Base-by-base conservation (phyloP, 1,284 basidiomycete species). In the Rhodotorula mucilaginosa region DNA sequence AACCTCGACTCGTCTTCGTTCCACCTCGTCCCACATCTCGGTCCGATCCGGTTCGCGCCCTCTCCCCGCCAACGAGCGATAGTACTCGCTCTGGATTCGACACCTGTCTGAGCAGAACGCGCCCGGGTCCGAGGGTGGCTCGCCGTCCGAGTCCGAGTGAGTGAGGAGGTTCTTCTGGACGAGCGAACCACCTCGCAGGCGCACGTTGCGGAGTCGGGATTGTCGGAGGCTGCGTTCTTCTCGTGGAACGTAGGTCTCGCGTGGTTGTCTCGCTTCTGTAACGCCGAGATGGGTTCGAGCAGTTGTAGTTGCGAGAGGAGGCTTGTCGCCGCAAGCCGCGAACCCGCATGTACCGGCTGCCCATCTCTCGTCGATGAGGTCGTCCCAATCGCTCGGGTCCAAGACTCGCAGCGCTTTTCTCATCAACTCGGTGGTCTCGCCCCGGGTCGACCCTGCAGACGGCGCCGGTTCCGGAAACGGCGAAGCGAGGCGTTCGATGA, bases 311-410 rank as follows among this genome's bases (percentile, higher is more conserved):
- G 26, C 8, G 34, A 34, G 13, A 26, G 26, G 54, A 26, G 26
- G 54, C 13, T 29, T 26, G 26, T 60, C 26, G 23, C n/a, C 58
- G 51, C 73, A 74, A 5, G 59, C 65, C 1, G 73, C 48, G 56
- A 71, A 74, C 39, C 68, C 64, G 48, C 71, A 72, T 12, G 64
- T 29, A 13, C 52, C 57, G 15, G 64, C 68, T 26, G 64, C 49
- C 26, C 70, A 69, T 6, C 73, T 59, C 57, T 74, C 73, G 34
- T 52, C 73, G 34, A 70, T 23, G 10, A 74, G 57, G 59, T 74
- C 73, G 29, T 52, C 57, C 63, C 64, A 74, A 1, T 18, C 47
- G 1, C 51, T 13, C 29, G 34, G 23, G 61, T 66, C 64, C 34
- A 74, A 61, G 7, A 46, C 26, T 18, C 6, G 5, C n/a, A 58